A percentile compares a stretch with the other conserved stretches of the same genome.
Conservation (phyloP, 2,329 filamentous ascomycete species). For the Dothistroma pini region DNA sequence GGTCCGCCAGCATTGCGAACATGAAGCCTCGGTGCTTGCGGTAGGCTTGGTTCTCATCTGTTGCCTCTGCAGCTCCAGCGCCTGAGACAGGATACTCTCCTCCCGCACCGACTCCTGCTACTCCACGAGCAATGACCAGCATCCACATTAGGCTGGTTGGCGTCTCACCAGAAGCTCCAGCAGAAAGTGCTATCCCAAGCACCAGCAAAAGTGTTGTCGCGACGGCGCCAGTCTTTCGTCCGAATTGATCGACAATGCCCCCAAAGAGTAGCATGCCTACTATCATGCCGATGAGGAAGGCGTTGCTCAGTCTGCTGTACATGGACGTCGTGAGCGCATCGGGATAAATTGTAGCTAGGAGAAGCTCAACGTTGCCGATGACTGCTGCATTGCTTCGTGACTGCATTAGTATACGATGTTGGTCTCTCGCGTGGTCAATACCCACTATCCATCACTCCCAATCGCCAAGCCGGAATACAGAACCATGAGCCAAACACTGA, state of each 20-base stretch:
- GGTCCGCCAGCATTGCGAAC: constrained; percentile 54
- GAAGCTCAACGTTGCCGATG: constrained; percentile 35
- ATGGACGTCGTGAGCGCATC: constrained; percentile 30
- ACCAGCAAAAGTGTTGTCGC: constrained; percentile 34
- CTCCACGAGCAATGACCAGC: constrained; percentile 43
- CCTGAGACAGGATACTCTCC: constrained; percentile 53
- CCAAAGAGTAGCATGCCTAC: constrained; percentile 37
- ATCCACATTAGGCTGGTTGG: constrained; percentile 40
- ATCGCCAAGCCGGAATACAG: constrained; percentile 37
- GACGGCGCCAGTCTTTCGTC: constrained; percentile 35
- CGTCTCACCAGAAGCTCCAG: constrained; percentile 29
- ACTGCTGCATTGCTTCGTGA: constrained; percentile 30
- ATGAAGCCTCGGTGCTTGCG: constrained; percentile 53
- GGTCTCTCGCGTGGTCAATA: background rate
- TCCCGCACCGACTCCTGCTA: constrained; percentile 45
- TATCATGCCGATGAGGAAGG: constrained; percentile 37
- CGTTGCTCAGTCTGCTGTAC: constrained; percentile 34
- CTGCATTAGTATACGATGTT: background rate
- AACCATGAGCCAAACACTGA: constrained; percentile 35
- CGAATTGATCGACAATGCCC: constrained; percentile 33
- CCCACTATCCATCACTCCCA: constrained; percentile 34
- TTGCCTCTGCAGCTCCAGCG: constrained; percentile 51
- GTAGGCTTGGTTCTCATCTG: constrained; percentile 46
- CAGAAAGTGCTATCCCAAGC: constrained; percentile 33
- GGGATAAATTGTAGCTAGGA: constrained; percentile 35